Conservation (phyloP, 768 basidiomycete species). For the Termitomyces sp. region DNA sequence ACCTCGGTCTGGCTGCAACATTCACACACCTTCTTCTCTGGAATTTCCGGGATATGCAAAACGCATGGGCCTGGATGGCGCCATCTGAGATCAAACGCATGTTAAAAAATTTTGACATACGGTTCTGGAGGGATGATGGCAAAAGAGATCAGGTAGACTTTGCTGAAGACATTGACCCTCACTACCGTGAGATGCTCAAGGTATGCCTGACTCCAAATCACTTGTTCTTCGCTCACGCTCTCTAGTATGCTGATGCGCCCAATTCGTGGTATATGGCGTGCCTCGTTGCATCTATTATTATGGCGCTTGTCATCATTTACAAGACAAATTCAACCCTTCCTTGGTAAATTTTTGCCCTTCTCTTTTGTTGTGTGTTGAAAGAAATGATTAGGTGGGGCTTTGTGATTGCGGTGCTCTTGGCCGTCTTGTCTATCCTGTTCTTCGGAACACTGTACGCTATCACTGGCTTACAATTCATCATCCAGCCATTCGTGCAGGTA, state of each 20-base stretch:
- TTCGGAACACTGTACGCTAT: conserved; percentile 40
- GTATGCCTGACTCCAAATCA: conserved; percentile 14
- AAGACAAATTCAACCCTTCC: conserved; percentile 42
- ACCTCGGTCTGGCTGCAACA: conserved; percentile 42
- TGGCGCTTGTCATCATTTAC: conserved; percentile 37
- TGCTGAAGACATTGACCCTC: conserved; percentile 35
- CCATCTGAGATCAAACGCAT: conserved; percentile 27
- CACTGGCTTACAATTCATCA: conserved; percentile 38
- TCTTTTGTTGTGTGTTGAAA: neutral
- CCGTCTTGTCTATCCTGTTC: conserved; percentile 39
- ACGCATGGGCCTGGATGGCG: conserved; percentile 40
- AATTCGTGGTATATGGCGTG: conserved; percentile 49
- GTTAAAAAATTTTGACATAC: conserved; percentile 31
- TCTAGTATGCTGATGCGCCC: conserved; percentile 48
- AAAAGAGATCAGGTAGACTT: conserved; percentile 23
- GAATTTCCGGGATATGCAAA: conserved; percentile 34
- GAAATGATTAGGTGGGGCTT: conserved; percentile 39
- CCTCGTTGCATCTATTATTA: conserved; percentile 35
- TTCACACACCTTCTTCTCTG: conserved; percentile 42
- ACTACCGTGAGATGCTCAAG: conserved; percentile 48
- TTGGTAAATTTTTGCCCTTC: conserved; percentile 23
- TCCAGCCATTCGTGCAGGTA: conserved; percentile 48
- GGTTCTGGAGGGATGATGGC: conserved; percentile 36
- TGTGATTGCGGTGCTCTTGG: conserved; percentile 35
- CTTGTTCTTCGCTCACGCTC: neutral